Evolutionary conservation across 2,329 filamentous ascomycete species (phyloP), one percentile per base, ranked within the genome.

Genomic region (Volutella citrinella): DNA sequence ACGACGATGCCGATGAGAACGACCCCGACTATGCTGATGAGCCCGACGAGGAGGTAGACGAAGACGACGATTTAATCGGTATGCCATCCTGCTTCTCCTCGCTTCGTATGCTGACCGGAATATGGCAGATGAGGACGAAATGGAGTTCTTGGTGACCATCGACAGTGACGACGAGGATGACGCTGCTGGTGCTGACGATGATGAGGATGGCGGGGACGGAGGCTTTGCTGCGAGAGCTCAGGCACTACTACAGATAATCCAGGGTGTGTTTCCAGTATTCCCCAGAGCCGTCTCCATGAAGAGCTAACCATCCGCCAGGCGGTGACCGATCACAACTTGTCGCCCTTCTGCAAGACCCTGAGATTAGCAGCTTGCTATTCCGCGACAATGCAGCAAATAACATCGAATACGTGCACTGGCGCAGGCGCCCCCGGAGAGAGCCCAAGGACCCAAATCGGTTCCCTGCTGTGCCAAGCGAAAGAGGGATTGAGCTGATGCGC

Each of bases 401-500:
- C 5, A 52, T 57, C 3, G 56, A 56, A 5, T 46, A 57, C 18
- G 29, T 54, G 30, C 61, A 69, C 30, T 66, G 69, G 48, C 63
- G 70, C 24, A 59, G 69, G 20, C 63, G 72, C 28, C 68, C 73
- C 32, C 56, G 62, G 14, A 54, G 55, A 10, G 46, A 45, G 3
- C 51, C 50, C 8, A 67, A 61, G n/a, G 73, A 80, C 38, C 71
- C 71, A 3, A 61, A 80, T 42, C 66, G 77, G 27, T 90, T 90
- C 40, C 87, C 90, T n/a, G 85, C 85, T 49, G 80, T 95, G 0
- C 91, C 91, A 0, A 95, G 83, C 51, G 79, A 85, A 10, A 73
- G 79, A 42, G 91, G 93, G 7, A 70, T 63, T 30, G 78, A 83
- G 48, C 66, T 97, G 42, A 95, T 97, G 89, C 71, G 78, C 23